These are phyloP conservation scores for Epicoccum nigrum DNA, from an alignment of 2,329 filamentous ascomycete genomes.

Conservation along the genomic window DNA sequence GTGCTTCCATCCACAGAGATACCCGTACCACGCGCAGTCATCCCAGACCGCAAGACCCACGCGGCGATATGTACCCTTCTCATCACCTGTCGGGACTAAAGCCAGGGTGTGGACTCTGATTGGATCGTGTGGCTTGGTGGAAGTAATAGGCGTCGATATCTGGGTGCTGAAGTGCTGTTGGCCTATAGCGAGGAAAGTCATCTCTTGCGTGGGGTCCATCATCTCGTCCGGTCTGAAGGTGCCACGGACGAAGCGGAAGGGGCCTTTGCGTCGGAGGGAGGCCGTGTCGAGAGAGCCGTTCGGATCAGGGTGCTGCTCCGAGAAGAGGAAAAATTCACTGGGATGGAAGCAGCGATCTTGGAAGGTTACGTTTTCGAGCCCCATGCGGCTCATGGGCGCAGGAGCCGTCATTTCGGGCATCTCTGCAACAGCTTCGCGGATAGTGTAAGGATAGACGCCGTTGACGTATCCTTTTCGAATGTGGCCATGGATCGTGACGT, in stretches of 20 bases:
- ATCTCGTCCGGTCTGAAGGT: conserved; percentile 29
- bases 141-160: neutral
- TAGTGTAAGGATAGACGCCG: conserved; percentile 26
- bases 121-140: neutral
- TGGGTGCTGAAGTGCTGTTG: conserved; percentile 9
- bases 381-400: neutral
- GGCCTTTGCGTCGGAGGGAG: neutral
- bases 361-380: conserved; percentile 14
- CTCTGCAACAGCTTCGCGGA: conserved; percentile 18
- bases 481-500: conserved; percentile 16
- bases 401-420: neutral
- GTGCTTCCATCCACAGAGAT: conserved; percentile 18
- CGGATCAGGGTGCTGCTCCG: conserved; percentile 10
- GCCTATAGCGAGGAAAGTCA: conserved; percentile 33
- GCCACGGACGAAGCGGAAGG: conserved; percentile 22
- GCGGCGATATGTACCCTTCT: conserved; percentile 20
- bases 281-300: neutral
- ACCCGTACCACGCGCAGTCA: conserved; percentile 31
- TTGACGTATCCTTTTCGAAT: conserved; percentile 25
- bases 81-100: neutral
- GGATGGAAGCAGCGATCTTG: conserved; percentile 19
- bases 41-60: conserved; percentile 30
- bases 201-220: conserved; percentile 19
- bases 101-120: neutral
- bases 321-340: conserved; percentile 25